These are phyloP conservation scores for Corynascus novoguineensis DNA, from an alignment of 495 filamentous ascomycete species.

Conservation along the genomic window DNA sequence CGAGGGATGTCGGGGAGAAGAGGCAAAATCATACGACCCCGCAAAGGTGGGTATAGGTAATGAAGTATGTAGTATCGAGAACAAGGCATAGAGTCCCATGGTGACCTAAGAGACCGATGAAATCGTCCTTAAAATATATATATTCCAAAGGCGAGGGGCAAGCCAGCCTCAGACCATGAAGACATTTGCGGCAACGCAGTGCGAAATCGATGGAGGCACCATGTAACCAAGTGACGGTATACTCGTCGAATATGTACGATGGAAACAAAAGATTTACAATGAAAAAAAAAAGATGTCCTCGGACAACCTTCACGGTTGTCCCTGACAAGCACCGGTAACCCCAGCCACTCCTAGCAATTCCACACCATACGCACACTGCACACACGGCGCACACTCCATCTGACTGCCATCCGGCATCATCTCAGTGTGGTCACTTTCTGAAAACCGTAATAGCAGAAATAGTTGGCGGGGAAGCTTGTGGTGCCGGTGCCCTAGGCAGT, in stretches of 20 bases:
- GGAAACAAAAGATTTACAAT: neutral
- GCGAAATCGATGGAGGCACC: no score
- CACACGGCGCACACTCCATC: neutral
- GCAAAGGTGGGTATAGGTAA: neutral
- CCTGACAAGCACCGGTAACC: no score
- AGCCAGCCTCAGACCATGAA: neutral
- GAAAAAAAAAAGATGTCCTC: neutral
- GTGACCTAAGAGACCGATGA: no score
- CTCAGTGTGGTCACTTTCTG: constrained; percentile 24
- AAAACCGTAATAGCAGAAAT: constrained; percentile 9
- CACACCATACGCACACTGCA: no score
- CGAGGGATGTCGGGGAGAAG: neutral
- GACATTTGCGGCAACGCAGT: no score
- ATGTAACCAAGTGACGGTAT: neutral
- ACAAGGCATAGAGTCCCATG: no score
- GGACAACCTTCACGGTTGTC: neutral
- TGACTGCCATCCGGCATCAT: neutral
- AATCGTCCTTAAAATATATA: no score
- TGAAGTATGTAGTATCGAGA: neutral
- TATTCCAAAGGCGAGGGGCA: no score
- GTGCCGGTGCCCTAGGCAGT: constrained; percentile 6
- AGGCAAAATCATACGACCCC: neutral
- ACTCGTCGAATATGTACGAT: neutral
- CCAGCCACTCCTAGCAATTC: no score
- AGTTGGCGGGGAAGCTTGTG: constrained; percentile 9